These are phyloP conservation scores for Stephania japonica DNA, from an alignment of 164 flowering plant species.

Conservation along the genomic window DNA sequence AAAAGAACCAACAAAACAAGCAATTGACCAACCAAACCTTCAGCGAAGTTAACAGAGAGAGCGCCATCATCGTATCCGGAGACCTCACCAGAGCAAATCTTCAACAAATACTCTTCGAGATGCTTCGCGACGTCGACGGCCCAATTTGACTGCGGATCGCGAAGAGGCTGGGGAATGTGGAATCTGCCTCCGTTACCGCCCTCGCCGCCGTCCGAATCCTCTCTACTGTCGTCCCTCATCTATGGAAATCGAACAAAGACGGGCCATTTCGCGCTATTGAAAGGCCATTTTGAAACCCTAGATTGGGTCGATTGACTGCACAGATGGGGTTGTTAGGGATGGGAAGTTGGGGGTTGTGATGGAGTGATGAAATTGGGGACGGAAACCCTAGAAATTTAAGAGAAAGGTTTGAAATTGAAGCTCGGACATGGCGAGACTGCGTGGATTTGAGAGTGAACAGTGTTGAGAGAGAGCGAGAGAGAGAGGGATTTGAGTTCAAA, in stretches of 20 bases:
- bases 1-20: not conserved
- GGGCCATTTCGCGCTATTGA: conserved; percentile 11
- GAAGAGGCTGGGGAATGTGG: conserved; percentile 62
- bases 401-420: not conserved
- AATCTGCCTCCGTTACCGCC: conserved; percentile 23
- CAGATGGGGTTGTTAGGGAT: not conserved
- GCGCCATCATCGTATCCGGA: conserved; percentile 30
- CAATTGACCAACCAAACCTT: conserved; percentile 40
- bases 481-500: not conserved
- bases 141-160: conserved; percentile 89
- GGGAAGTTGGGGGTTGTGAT: not conserved
- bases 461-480: not conserved
- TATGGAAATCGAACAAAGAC: not conserved
- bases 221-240: conserved; percentile 27
- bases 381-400: not conserved
- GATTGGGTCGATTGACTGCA: not conserved
- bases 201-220: conserved; percentile 12
- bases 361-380: not conserved
- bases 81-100: conserved; percentile 79
- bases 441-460: not conserved
- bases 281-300: conserved; percentile 15
- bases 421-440: not conserved
- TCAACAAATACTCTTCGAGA: conserved; percentile 76
- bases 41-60: conserved; percentile 75
- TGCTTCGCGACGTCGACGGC: conserved; percentile 73